Evolutionary conservation across 2,329 filamentous ascomycete genomes (phyloP), one percentile per base, ranked within the genome.

Genomic region (Pseudocercospora vitis): DNA sequence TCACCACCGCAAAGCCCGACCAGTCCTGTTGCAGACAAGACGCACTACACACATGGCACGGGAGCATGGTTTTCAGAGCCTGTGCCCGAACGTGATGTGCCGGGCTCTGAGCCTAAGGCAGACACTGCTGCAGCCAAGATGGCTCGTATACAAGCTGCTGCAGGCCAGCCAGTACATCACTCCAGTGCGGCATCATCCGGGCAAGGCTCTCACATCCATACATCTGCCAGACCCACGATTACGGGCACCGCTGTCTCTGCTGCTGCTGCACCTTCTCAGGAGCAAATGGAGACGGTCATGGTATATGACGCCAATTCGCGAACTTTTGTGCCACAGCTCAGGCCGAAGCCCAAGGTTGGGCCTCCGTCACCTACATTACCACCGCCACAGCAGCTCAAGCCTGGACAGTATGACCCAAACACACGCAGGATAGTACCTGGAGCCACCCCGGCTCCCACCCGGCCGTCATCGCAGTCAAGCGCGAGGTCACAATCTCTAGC

Each of bases 1-100:
- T 68, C 80, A 9, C 76, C 69, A 39, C 65, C 63, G 8, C 61
- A 60, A 12, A 64, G 63, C 40, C 64, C 58, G 4, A 50, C 58
- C 18, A 50, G 49, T 28, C 51, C 59, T 1, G 50, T 56, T 11
- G 47, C 55, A 23, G 56, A 57, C 26, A 65, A 63, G 57, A 53
- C 50, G 35, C 42, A 45, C 23, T 63, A 62, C 26, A 62, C 63
- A 23, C 62, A 65, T 50, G 62, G 62, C 3, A 76, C 35, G 64
- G 77, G 59, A 68, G 73, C 26, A 62, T 87, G 67, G 79, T 87
- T 42, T 84, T 84, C 84, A 12, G 77, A 83, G 60, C 79, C 83
- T 76, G 75, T 86, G 3, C 76, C 79, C 2, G 76, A 71, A 48
- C 31, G 35, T 21, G 50, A 54, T 26, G 48, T 40, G 8, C 29